These are phyloP conservation scores for Coniochaeta pulveracea DNA, from an alignment of 2,329 filamentous ascomycete species.

Conservation along the genomic window DNA sequence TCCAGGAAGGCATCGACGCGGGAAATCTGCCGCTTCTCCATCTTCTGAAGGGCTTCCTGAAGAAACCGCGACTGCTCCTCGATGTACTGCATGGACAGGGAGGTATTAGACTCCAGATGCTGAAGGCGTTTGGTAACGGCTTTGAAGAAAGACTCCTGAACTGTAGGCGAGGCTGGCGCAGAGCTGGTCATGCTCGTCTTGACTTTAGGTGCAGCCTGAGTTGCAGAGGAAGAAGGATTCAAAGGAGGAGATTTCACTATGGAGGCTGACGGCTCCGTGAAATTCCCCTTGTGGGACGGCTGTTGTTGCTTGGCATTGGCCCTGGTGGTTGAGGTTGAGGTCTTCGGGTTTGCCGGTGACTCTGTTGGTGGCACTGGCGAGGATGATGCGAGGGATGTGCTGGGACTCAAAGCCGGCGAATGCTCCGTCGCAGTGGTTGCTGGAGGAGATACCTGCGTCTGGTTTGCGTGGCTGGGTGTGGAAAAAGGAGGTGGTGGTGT, in stretches of 20 bases:
- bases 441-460: not conserved
- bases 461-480: not conserved
- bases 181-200: conserved; percentile 29
- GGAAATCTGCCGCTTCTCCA: conserved; percentile 78
- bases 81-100: conserved; percentile 87
- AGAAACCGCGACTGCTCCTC: conserved; percentile 90
- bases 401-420: not conserved
- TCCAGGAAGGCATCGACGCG: conserved; percentile 76
- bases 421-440: not conserved
- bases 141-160: conserved; percentile 97
- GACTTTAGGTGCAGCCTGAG: conserved; percentile 19
- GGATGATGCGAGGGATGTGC: not conserved
- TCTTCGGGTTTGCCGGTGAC: not conserved
- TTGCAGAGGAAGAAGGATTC: conserved; percentile 10
- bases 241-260: not conserved
- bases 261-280: not conserved
- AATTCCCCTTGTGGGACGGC: not conserved
- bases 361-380: not conserved
- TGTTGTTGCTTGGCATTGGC: not conserved
- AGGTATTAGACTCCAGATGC: conserved; percentile 84
- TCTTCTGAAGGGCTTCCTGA: conserved; percentile 73
- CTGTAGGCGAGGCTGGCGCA: conserved; percentile 58
- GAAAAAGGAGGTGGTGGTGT: conserved; percentile 4
- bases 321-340: not conserved
- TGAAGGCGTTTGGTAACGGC: conserved; percentile 87